Conservation (phyloP, 2,329 filamentous ascomycete species). For the Xylariaceae sp. region DNA sequence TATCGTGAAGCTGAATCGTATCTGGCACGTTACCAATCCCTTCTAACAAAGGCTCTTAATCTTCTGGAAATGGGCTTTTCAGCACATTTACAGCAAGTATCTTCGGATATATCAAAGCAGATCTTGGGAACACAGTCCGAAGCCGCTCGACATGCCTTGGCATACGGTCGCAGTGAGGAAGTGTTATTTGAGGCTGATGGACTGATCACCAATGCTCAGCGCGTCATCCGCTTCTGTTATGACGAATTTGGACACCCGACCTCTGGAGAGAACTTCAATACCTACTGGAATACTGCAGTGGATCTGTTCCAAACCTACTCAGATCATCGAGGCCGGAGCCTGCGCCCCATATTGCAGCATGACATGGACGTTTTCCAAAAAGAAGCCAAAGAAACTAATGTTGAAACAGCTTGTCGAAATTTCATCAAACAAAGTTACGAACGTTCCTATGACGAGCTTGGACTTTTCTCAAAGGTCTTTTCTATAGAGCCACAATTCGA, state of each 20-base stretch:
- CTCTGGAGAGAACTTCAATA: slow-evolving; percentile 41
- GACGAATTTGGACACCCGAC: slow-evolving; percentile 45
- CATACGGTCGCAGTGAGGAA: slow-evolving; percentile 55
- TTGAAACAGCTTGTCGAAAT: slow-evolving; percentile 52
- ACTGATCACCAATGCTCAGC: slow-evolving; percentile 51
- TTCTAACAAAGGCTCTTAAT: slow-evolving; percentile 64
- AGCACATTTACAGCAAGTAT: slow-evolving; percentile 47
- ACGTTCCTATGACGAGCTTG: slow-evolving; percentile 49
- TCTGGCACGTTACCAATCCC: slow-evolving; percentile 75
- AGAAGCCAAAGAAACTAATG: slow-evolving; percentile 43
- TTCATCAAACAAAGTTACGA: slow-evolving; percentile 57
- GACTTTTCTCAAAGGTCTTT: slow-evolving; percentile 51
- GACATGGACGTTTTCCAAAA: slow-evolving; percentile 51
- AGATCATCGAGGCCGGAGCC: slow-evolving; percentile 47
- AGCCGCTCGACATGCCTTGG: slow-evolving; percentile 53
- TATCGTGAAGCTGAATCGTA: slow-evolving; percentile 88
- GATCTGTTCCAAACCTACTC: slow-evolving; percentile 52
- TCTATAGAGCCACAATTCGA: slow-evolving; percentile 50
- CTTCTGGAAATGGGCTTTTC: slow-evolving; percentile 55
- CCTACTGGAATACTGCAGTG: slow-evolving; percentile 49
- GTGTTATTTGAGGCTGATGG: slow-evolving; percentile 52
- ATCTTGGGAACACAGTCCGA: slow-evolving; percentile 52
- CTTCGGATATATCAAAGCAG: slow-evolving; percentile 49
- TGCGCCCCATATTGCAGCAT: slow-evolving; percentile 47
- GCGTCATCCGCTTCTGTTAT: slow-evolving; percentile 46